Percentiles rank a stretch among this genome's conserved stretches.
phyloP scores from a whole-genome alignment of 129 eudicot species.

The Flaveria trinervia region DNA sequence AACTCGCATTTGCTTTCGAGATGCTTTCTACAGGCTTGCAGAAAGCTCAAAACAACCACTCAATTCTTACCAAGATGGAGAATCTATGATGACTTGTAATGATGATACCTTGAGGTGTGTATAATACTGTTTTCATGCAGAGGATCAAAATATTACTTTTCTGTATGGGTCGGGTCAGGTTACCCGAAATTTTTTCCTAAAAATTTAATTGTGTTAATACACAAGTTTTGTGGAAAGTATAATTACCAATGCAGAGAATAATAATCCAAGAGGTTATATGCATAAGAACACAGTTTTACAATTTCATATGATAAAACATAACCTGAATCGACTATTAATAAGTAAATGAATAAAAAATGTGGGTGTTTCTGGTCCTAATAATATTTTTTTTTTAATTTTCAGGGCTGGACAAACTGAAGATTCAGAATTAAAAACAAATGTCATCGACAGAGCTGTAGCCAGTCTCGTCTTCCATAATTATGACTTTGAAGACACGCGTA shows the following conservation, averaged over 20 bases:
- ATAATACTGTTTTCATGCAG: not conserved
- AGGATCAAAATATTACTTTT: too few relatives aligned
- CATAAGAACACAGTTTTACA: not conserved
- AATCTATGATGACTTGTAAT: slow-evolving; percentile 26
- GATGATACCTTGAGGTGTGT: slow-evolving; percentile 45
- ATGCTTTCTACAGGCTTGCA: slow-evolving; percentile 85
- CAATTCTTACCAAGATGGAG: slow-evolving; percentile 36
- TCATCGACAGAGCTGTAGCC: slow-evolving; percentile 65
- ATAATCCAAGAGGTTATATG: not conserved
- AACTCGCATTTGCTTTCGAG: slow-evolving; percentile 79
- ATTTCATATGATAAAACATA: not conserved
- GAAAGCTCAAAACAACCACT: slow-evolving; percentile 53
- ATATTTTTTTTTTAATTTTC: slow-evolving; percentile 23
- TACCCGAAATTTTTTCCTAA: too few relatives aligned
- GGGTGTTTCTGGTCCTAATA: not conserved
- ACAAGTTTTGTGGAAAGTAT: not conserved
- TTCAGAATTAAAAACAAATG: slow-evolving; percentile 53
- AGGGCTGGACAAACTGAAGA: slow-evolving; percentile 41
- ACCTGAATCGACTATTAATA: not conserved
- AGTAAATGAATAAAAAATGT: not conserved
- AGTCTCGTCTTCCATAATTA: slow-evolving; percentile 54
- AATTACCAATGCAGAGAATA: not conserved
- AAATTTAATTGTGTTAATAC: not conserved
- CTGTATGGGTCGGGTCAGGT: too few relatives aligned
- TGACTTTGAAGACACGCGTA: slow-evolving; percentile 24